Conservation (phyloP, 2,329 filamentous ascomycete species). For the Fusarium mexicanum region DNA sequence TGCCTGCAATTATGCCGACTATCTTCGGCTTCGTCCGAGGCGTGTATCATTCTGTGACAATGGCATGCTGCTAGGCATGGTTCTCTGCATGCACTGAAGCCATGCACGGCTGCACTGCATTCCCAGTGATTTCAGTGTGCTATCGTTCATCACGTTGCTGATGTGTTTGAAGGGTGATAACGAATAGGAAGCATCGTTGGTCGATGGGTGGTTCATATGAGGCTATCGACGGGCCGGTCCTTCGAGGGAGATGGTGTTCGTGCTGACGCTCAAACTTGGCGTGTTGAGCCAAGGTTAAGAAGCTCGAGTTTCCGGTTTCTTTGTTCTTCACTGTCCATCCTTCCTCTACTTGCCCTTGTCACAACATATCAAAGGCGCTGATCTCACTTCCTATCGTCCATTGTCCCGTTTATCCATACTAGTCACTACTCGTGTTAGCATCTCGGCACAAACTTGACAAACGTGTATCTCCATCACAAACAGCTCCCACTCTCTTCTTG, state of each 20-base stretch:
- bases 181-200: conserved; percentile 1
- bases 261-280: conserved; percentile 20
- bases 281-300: conserved; percentile 14
- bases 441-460: background rate
- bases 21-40: conserved; percentile 25
- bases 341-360: background rate
- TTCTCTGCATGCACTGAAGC: conserved; percentile 12
- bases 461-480: background rate
- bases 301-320: conserved; percentile 8
- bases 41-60: conserved; percentile 4
- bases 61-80: background rate
- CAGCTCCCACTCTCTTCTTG: background rate
- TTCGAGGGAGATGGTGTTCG: background rate
- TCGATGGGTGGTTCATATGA: background rate
- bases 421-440: background rate
- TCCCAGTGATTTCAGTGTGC: conserved; percentile 15
- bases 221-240: conserved; percentile 6
- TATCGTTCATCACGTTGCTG: conserved; percentile 16
- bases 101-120: conserved; percentile 28
- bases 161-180: conserved; percentile 4
- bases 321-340: background rate
- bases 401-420: background rate
- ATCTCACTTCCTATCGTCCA: background rate
- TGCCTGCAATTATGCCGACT: background rate
- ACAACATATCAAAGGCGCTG: background rate